Evolutionary conservation across 2,329 filamentous ascomycete species (phyloP), one percentile per base, ranked within the genome.

Genomic region (Macroventuria anomochaeta): DNA sequence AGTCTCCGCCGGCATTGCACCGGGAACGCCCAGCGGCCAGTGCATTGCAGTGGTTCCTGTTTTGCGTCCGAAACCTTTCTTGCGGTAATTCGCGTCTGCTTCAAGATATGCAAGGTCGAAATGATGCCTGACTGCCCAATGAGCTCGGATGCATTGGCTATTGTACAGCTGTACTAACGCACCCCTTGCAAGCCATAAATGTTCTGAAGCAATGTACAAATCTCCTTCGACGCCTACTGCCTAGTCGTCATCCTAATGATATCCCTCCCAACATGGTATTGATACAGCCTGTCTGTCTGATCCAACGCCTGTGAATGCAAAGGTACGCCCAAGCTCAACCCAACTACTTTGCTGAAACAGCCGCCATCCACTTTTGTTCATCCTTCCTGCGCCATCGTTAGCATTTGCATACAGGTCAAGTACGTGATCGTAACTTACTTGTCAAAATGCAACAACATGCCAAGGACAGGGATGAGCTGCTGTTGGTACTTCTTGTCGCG

Each of bases 291-390:
- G 6, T 38, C 13, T 38, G 40, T 32, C 44, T 39, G 28, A 31
- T 20, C 49, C 42, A 53, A 53, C 42, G 49, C 49, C 49, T 40
- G 37, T 42, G 36, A 41, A 44, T 49, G 43, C 39, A 40, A 46
- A 28, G 3, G 13, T 33, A 18, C 46, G 39, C 50, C 48, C 54
- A 59, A 55, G 56, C 31, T 55, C 56, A 34, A 18, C 17, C 52
- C 26, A 50, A 51, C 55, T 65, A 74, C 61, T 64, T 70, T 13
- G 82, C 80, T 55, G 81, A 80, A 41, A 96, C 87, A 2, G 89
- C 91, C 15, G 87, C 84, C 75, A 88, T 85, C 91, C 91, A 96
- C 75, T 91, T 93, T 75, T 95, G 88, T 76, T 95, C 89, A 63
- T 96, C 92, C 64, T 83, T 85, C 64, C 51, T 54, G 15, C 15